Evolutionary conservation across 2,329 filamentous ascomycete genomes (phyloP).

Genomic region (Phialemonium atrogriseum): DNA sequence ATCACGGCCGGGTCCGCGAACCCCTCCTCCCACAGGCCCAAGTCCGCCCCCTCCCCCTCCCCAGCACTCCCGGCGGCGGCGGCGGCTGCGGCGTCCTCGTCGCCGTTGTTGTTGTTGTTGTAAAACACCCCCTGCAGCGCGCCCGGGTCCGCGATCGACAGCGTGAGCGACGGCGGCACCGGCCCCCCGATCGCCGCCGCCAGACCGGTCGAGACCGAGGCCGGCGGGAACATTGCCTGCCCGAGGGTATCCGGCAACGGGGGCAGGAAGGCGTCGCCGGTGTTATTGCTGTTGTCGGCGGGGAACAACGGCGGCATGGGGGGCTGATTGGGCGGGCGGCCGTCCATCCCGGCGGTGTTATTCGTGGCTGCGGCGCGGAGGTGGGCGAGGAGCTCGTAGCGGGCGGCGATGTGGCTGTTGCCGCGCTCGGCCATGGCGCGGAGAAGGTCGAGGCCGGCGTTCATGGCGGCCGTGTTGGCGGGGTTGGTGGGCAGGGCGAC

Average conservation of each 20-base stretch:
- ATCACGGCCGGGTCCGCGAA: constrained; percentile 26
- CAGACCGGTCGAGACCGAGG: constrained; percentile 2
- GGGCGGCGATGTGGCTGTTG: constrained; percentile 36
- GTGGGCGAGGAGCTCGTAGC: constrained; percentile 23
- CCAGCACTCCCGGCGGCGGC: constrained; percentile 18
- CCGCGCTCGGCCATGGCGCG: constrained; percentile 42
- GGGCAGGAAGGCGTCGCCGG: background rate
- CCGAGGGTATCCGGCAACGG: background rate
- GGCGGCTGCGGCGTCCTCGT: too few relatives aligned
- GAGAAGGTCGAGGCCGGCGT: constrained; percentile 38
- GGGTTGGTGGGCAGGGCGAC: constrained; percentile 39
- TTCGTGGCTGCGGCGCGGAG: too few relatives aligned
- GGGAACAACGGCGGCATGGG: constrained; percentile 1
- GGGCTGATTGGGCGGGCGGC: background rate
- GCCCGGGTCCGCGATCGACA: constrained; percentile 9
- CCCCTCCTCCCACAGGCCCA: constrained; percentile 27
- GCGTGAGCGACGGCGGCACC: background rate
- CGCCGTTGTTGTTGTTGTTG: constrained; percentile 20
- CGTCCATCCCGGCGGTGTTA: background rate
- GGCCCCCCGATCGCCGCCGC: constrained; percentile 4
- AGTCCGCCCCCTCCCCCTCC: too few relatives aligned
- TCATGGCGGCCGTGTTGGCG: constrained; percentile 28
- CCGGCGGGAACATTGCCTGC: constrained; percentile 1
- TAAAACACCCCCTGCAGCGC: constrained; percentile 12
- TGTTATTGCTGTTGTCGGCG: too few relatives aligned